Base-by-base conservation (phyloP, 1,139 yeast genomes). In the Debaryomycetaceae sp. region DNA sequence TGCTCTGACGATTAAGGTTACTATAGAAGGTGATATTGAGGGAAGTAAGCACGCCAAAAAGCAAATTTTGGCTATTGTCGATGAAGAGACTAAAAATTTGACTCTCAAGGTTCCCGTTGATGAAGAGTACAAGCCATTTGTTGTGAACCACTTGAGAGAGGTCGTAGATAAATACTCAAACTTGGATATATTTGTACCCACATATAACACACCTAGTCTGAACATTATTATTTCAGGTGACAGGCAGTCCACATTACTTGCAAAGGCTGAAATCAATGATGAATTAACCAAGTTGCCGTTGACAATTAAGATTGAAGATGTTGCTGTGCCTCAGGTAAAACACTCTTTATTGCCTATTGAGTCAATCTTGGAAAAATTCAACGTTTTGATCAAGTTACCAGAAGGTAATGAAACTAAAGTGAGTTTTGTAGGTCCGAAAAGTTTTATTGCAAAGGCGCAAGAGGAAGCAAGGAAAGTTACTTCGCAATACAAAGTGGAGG, bases 11-110 rank as follows among this genome's bases (percentile, higher is more conserved):
- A 74, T 85, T 33, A 70, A 71, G 33, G 81, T 92, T 41, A 67
- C 80, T 26, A 71, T 92, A 46, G 85, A 79, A 46, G 98, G 98
- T 65, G 96, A 89, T 56, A 76, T 79, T 43, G 95, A 86, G 59
- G 91, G 96, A 42, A 85, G 87, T 49, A 78, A 75, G 49, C 73
- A 76, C 40, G 96, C 98, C 19, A 84, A 83, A 54, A 64, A 68
- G 36, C 81, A 75, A 55, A 88, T 92, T 49, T 55, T 81, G 56
- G 79, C 78, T 24, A 85, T 89, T 54, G 95, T 91, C 37, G 73
- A 79, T 52, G 87, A 86, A 51, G 83, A 86, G 56, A 84, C 87
- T 39, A 83, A 81, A 53, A 71, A 66, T 51, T 66, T 81, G 47
- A 64, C 78, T 5, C 58, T 76, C 30, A 78, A 68, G 53, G 47